Conservation (phyloP, 2,329 filamentous ascomycete species). For the Botryotinia calthae region DNA sequence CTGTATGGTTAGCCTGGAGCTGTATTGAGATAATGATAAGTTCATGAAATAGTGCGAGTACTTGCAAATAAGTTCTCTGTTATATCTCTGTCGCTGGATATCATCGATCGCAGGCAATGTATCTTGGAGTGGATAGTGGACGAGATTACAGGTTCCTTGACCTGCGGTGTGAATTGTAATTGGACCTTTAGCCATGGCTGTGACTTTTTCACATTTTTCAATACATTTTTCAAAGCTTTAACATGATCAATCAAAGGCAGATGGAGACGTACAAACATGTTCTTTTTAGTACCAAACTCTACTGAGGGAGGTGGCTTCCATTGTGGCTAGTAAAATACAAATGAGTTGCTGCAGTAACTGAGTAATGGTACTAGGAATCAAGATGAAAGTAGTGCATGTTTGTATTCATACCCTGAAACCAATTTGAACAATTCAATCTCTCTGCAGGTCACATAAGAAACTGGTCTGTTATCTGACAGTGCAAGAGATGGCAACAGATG, state of each 20-base stretch:
- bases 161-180: not conserved
- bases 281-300: not conserved
- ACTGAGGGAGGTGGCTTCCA: not conserved
- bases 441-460: not conserved
- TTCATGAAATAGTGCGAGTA: too few relatives aligned
- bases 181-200: not conserved
- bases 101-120: not conserved
- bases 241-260: not conserved
- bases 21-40: not conserved
- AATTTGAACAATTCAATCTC: not conserved
- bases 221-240: not conserved
- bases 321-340: not conserved
- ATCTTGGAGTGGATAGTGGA: not conserved
- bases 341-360: not conserved
- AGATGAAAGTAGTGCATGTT: not conserved
- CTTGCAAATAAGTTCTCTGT: not conserved
- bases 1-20: not conserved
- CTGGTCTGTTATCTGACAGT: not conserved
- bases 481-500: not conserved
- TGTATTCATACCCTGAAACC: not conserved
- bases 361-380: not conserved
- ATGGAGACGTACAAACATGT: not conserved
- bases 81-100: not conserved
- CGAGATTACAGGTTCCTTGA: not conserved
- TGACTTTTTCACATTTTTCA: not conserved